phyloP scores from a whole-genome alignment of 192 early-diverging fungal species.

The Globomyces pollinis-pini region DNA sequence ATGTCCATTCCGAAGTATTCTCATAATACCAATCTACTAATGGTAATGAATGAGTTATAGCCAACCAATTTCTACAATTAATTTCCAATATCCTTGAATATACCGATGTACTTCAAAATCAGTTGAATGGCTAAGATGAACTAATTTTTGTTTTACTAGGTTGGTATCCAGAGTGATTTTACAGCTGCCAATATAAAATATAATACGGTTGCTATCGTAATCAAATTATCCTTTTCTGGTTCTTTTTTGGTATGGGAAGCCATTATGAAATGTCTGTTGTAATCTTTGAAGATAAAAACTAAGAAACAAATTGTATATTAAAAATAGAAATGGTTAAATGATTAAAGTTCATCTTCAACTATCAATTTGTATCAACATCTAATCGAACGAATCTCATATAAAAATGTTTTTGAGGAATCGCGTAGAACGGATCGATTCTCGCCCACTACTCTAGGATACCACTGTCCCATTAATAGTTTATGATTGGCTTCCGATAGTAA shows the following conservation, averaged over 20 bases:
- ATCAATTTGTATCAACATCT: too few species aligned
- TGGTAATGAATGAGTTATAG: slow-evolving; percentile 81
- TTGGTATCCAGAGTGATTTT: slow-evolving; percentile 9
- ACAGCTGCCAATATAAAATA: background rate
- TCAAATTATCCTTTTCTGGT: slow-evolving; percentile 2
- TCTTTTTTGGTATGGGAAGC: too few species aligned
- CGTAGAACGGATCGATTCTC: slow-evolving; percentile 21
- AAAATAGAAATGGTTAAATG: too few species aligned
- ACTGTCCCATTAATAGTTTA: slow-evolving; percentile 46
- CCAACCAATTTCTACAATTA: slow-evolving; percentile 86
- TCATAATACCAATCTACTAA: slow-evolving; percentile 80
- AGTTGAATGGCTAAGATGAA: slow-evolving; percentile 76
- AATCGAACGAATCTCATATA: slow-evolving; percentile 45
- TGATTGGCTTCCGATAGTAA: slow-evolving; percentile 34
- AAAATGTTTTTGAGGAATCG: slow-evolving; percentile 37
- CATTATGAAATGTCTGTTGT: too few species aligned
- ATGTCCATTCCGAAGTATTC: slow-evolving; percentile 81
- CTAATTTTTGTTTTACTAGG: too few species aligned
- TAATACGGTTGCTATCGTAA: too few species aligned
- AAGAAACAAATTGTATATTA: too few species aligned
- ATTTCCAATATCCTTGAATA: slow-evolving; percentile 71
- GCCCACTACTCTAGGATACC: slow-evolving; percentile 38
- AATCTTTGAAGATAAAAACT: too few species aligned
- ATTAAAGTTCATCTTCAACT: too few species aligned
- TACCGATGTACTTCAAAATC: slow-evolving; percentile 99